phyloP scores from a whole-genome alignment of 768 basidiomycete species.

The Phaeolepiota aurea region DNA sequence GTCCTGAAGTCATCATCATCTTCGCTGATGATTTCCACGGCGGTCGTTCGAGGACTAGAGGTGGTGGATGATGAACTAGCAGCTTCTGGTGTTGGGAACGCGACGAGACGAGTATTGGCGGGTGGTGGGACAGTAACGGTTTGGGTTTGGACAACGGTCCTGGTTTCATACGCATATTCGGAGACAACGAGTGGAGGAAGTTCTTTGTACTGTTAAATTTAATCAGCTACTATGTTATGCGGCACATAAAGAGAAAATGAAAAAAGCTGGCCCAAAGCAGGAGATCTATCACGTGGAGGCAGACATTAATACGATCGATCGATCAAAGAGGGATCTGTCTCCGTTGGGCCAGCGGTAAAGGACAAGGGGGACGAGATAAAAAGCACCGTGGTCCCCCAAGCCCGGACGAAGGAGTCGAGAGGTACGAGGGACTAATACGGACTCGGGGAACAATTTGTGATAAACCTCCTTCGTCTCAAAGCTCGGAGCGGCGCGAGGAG shows the following conservation, averaged over 20 bases:
- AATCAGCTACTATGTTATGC: constrained; percentile 23
- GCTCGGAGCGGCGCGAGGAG: constrained; percentile 81
- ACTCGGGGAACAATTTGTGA: constrained; percentile 47
- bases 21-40: constrained; percentile 60
- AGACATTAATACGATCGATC: constrained; percentile 26
- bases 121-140: constrained; percentile 68
- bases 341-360: constrained; percentile 25
- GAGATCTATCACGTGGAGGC: constrained; percentile 34
- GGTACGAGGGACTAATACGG: constrained; percentile 55
- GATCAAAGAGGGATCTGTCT: constrained; percentile 19
- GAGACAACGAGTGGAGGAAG: constrained; percentile 37
- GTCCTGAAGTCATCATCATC: constrained; percentile 38
- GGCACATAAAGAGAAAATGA: constrained; percentile 9
- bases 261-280: constrained; percentile 6
- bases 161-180: constrained; percentile 47
- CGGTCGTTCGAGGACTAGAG: constrained; percentile 68
- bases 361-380: constrained; percentile 72
- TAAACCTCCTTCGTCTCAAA: constrained; percentile 88
- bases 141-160: constrained; percentile 57
- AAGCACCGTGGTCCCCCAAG: constrained; percentile 80
- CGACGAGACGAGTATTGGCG: constrained; percentile 69
- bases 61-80: constrained; percentile 47
- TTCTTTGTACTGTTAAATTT: constrained; percentile 29
- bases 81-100: constrained; percentile 63
- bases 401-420: constrained; percentile 78